phyloP scores from a whole-genome alignment of 2,329 filamentous ascomycete genomes.

The Xylariaceae sp. region DNA sequence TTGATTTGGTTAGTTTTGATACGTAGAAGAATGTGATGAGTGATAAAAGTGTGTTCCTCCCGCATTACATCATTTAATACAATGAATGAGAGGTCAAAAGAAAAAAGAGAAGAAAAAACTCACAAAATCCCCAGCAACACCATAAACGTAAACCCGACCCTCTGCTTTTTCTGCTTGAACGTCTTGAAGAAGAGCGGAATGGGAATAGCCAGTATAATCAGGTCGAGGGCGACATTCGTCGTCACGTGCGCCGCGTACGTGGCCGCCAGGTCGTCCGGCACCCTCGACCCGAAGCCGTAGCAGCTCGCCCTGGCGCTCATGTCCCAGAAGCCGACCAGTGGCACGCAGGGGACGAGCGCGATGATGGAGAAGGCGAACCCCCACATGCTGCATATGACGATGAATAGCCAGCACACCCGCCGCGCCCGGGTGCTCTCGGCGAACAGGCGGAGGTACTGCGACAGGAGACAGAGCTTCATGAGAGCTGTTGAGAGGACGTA shows the following conservation, averaged over 20 bases:
- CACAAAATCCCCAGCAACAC: constrained; percentile 30
- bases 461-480: constrained; percentile 34
- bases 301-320: constrained; percentile 17
- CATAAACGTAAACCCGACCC: constrained; percentile 27
- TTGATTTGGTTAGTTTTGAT: no score
- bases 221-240: constrained; percentile 30
- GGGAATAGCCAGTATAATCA: constrained; percentile 30
- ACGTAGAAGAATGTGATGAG: no score
- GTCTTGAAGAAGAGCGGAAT: constrained; percentile 27
- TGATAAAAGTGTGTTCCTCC: no score
- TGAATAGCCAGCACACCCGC: constrained; percentile 22
- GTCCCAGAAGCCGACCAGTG: constrained; percentile 30
- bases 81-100: no score
- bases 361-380: constrained; percentile 27
- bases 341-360: constrained; percentile 30
- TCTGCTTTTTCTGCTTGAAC: constrained; percentile 25
- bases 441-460: constrained; percentile 36
- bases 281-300: constrained; percentile 31
- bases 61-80: no score
- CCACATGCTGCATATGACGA: constrained; percentile 26
- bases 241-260: constrained; percentile 28
- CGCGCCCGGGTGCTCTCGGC: constrained; percentile 17
- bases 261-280: constrained; percentile 21
- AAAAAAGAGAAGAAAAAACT: no score
- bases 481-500: constrained; percentile 32